phyloP scores from a whole-genome alignment of 768 basidiomycete species.

The Clitopilus hobsonii region DNA sequence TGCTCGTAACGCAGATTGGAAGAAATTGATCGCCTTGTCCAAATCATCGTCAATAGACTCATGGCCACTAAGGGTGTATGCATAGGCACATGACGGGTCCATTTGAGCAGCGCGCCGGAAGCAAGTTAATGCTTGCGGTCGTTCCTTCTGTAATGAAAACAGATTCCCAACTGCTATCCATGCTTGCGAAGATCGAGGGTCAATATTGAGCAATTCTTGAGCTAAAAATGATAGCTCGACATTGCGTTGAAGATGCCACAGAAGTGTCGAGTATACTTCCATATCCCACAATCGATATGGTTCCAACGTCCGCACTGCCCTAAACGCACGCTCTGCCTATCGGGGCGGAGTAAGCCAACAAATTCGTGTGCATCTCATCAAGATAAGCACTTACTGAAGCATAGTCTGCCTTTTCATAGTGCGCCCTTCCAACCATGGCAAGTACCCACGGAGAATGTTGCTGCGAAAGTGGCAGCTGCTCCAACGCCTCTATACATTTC shows the following conservation, averaged over 20 bases:
- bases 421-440: conserved; percentile 79
- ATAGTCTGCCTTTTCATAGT: conserved; percentile 90
- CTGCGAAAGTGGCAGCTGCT: conserved; percentile 68
- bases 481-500: conserved; percentile 71
- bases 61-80: conserved; percentile 94
- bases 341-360: conserved; percentile 18
- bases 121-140: conserved; percentile 88
- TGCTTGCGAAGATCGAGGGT: conserved; percentile 77
- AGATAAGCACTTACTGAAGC: conserved; percentile 58
- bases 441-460: conserved; percentile 75
- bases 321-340: conserved; percentile 89
- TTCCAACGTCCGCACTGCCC: conserved; percentile 72
- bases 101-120: conserved; percentile 89
- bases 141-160: conserved; percentile 93
- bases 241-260: conserved; percentile 89
- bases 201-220: conserved; percentile 84
- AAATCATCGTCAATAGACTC: conserved; percentile 96
- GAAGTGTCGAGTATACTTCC: conserved; percentile 93
- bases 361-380: conserved; percentile 18
- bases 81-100: conserved; percentile 89
- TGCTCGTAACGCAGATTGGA: conserved; percentile 85
- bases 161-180: conserved; percentile 98
- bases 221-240: conserved; percentile 88
- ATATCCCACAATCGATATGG: conserved; percentile 91
- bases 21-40: conserved; percentile 87